A percentile compares a stretch with the other conserved stretches of the same genome.
Evolutionary conservation across 139 green algal genomes (phyloP).

Genomic region (Zygnema cylindricum): DNA sequence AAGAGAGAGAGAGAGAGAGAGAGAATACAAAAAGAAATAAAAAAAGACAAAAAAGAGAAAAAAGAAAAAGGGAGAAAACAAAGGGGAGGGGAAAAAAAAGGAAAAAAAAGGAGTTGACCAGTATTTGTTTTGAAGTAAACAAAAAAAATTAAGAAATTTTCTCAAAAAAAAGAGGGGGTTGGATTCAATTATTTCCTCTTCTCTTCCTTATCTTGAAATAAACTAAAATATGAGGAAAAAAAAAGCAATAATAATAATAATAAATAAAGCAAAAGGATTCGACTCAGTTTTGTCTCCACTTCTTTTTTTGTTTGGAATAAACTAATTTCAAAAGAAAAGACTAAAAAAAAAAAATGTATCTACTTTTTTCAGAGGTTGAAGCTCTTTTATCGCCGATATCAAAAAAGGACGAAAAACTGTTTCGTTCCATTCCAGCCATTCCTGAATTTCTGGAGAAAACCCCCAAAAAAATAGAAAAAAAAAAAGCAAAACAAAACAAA

Average conservation of each 20-base stretch:
- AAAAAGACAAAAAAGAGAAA: neutral
- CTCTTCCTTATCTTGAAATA: too few species aligned
- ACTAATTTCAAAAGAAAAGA: neutral
- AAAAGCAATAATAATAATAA: too few species aligned
- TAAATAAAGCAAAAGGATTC: neutral
- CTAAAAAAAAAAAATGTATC: neutral
- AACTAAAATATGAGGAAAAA: neutral
- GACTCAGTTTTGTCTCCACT: neutral
- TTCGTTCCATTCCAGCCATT: neutral
- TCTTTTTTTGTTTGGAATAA: neutral
- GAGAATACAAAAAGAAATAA: neutral
- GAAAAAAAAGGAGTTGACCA: neutral
- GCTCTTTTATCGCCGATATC: neutral
- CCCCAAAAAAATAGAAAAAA: neutral
- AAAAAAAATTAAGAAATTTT: too few species aligned
- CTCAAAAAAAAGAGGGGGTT: too few species aligned
- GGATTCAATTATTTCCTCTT: too few species aligned
- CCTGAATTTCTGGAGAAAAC: neutral
- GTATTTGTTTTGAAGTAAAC: neutral
- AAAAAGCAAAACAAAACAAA: neutral
- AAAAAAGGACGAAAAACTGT: neutral
- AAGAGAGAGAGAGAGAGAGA: too few species aligned
- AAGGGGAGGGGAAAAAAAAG: neutral
- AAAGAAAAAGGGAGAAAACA: neutral
- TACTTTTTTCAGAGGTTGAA: neutral